Evolutionary conservation across 176 grass and related monocot genomes (phyloP), one percentile per base, ranked within the genome.

Genomic region (Lolium perenne): DNA sequence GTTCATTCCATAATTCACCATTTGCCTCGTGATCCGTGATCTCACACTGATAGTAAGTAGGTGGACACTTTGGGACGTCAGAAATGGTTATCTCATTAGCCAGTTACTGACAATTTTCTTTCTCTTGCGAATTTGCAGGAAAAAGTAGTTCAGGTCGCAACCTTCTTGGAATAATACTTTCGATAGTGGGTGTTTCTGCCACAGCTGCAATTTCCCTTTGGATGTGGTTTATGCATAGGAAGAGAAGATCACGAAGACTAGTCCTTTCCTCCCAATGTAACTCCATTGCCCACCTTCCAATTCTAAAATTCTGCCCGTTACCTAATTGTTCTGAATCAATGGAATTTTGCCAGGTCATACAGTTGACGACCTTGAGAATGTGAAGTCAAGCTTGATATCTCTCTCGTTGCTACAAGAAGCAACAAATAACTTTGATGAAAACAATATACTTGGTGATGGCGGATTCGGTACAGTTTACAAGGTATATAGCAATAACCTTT

Each of bases 391-490:
- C 23, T 38, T 79, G 20, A 3, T 89, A 16, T 62, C 82, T n/a
- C 20, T 89, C 5, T 10, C 74, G 14, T 80, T 81, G 16, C 16
- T 89, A 10, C 76, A 89, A 80, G 26, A 23, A 8, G 82, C 82
- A 22, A 89, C 82, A n/a, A 16, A 85, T 56, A 80, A 80, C 48
- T 89, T 74, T 16, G 60, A 47, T 4, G 50, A 53, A 53, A 53
- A 12, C 50, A 53, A 53, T 53, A 53, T 14, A 53, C 50, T 53
- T 53, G 86, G 86, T 2, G 72, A 88, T 23, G 86, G 80, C 1
- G 86, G 86, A 5, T 88, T 88, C n/a, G 86, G 86, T 59, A 23
- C 61, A 49, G 86, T 88, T 49, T 88, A 78, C 77, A 88, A 78
- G 86, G 86, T 88, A 82, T 22, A 16, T 0, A n/a, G n/a, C 74